Percentiles rank a stretch among this genome's conserved stretches.
Evolutionary conservation across 495 filamentous ascomycete species (phyloP).

Genomic region (Collariella sp.): DNA sequence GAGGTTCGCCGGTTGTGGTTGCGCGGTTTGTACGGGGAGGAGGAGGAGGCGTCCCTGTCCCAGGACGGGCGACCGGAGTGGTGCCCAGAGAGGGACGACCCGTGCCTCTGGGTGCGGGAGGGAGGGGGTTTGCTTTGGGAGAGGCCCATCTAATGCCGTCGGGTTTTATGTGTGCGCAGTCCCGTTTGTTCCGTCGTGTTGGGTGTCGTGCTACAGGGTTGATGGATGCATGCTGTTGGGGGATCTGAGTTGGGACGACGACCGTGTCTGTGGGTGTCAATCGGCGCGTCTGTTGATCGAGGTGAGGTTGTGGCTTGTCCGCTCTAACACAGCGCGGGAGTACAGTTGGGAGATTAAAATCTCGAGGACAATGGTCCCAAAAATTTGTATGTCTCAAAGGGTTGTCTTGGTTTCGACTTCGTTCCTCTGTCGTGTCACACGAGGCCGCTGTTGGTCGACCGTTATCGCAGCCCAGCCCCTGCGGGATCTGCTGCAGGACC

Average conservation of each 20-base stretch:
- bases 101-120: background rate
- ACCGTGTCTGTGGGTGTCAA: background rate
- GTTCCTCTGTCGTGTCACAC: constrained; percentile 4
- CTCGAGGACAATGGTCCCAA: background rate
- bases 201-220: constrained; percentile 4
- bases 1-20: background rate
- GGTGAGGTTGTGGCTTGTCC: background rate
- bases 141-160: constrained; percentile 10
- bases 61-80: background rate
- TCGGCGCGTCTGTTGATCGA: background rate
- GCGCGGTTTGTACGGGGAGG: background rate
- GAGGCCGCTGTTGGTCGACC: background rate
- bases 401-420: background rate
- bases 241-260: background rate
- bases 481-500: constrained; percentile 2
- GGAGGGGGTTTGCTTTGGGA: constrained; percentile 15
- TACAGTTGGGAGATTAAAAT: background rate
- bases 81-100: background rate
- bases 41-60: background rate
- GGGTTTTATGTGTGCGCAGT: background rate
- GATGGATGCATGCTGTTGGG: constrained; percentile 3
- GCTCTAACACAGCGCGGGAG: too few species aligned
- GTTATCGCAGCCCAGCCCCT: constrained; percentile 2
- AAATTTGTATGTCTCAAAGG: background rate
- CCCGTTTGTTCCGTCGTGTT: background rate